phyloP scores from a whole-genome alignment of 805 yeast species.

The Yamadazyma scolyti region DNA sequence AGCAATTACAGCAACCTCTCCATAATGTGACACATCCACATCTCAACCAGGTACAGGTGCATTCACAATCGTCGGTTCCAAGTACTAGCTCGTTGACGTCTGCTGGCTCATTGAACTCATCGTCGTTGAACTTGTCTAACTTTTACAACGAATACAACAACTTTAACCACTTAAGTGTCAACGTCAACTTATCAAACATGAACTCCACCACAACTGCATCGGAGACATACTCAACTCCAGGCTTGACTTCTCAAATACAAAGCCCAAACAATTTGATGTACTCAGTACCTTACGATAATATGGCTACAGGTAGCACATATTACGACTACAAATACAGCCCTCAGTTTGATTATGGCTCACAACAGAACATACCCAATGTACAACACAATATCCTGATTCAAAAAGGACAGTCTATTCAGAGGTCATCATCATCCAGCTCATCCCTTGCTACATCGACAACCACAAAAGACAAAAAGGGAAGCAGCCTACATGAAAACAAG shows the following conservation, averaged over 20 bases:
- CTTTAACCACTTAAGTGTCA: conserved; percentile 4
- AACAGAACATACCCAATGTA: too few species aligned
- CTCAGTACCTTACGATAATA: conserved; percentile 5
- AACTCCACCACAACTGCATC: conserved; percentile 1
- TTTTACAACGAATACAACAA: not conserved
- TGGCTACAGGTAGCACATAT: conserved; percentile 5
- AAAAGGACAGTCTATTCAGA: too few species aligned
- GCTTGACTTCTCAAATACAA: conserved; percentile 10
- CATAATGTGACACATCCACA: too few species aligned
- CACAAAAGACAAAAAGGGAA: conserved; percentile 6
- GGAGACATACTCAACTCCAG: conserved; percentile 10
- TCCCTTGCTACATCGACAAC: too few species aligned
- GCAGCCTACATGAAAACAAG: conserved; percentile 13
- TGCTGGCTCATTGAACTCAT: too few species aligned
- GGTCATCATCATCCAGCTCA: too few species aligned
- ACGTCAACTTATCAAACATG: conserved; percentile 8
- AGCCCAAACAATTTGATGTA: conserved; percentile 11
- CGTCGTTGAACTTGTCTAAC: not conserved
- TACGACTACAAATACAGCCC: conserved; percentile 5
- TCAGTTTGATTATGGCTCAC: too few species aligned
- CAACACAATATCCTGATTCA: too few species aligned
- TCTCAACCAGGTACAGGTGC: too few species aligned
- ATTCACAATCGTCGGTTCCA: too few species aligned
- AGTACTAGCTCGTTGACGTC: too few species aligned
- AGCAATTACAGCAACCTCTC: too few species aligned